Evolutionary conservation across 129 eudicot species (phyloP).

Genomic region (Heracleum sosnowskyi): DNA sequence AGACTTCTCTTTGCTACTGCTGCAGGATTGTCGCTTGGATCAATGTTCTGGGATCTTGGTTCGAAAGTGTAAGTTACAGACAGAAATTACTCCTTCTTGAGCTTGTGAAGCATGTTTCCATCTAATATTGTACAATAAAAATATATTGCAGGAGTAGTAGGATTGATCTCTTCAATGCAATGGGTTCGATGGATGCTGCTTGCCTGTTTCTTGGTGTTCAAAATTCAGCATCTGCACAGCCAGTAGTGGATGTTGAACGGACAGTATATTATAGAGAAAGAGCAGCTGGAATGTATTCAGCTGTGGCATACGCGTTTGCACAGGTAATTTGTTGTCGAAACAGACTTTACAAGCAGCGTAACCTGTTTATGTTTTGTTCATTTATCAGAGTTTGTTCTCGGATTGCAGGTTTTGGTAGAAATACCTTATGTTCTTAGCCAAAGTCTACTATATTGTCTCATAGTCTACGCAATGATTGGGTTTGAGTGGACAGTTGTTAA

Average conservation of each 20-base stretch:
- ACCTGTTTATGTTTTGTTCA: neutral
- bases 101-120: neutral
- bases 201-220: slow-evolving; percentile 31
- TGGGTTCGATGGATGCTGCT: slow-evolving; percentile 46
- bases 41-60: slow-evolving; percentile 49
- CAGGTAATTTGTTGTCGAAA: slow-evolving; percentile 23
- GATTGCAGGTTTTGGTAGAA: slow-evolving; percentile 31
- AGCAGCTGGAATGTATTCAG: slow-evolving; percentile 50
- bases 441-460: slow-evolving; percentile 16
- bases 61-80: slow-evolving; percentile 21
- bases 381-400: neutral
- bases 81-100: neutral
- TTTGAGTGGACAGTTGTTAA: slow-evolving; percentile 36
- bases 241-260: slow-evolving; percentile 40
- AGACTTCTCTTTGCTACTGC: slow-evolving; percentile 29
- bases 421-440: slow-evolving; percentile 30
- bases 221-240: slow-evolving; percentile 36
- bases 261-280: slow-evolving; percentile 48
- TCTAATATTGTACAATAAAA: neutral
- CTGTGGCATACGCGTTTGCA: slow-evolving; percentile 37
- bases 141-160: slow-evolving; percentile 15
- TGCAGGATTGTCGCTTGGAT: slow-evolving; percentile 32
- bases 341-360: neutral
- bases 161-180: slow-evolving; percentile 26
- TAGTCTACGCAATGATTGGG: slow-evolving; percentile 44